A percentile compares a stretch with the other conserved stretches of the same genome.
phyloP scores from a whole-genome alignment of 768 basidiomycete species.

The Lentinula sp. region DNA sequence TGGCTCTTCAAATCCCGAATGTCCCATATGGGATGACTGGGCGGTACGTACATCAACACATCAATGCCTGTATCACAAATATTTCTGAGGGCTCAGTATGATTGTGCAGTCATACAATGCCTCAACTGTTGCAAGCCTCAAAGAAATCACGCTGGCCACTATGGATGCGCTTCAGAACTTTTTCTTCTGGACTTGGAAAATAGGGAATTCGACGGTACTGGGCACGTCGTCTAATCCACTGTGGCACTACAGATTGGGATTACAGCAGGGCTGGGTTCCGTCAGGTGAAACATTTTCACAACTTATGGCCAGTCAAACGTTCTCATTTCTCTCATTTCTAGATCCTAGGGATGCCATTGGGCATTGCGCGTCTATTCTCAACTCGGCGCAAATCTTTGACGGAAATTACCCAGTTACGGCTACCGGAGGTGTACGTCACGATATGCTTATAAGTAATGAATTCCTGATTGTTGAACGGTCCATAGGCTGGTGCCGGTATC shows the following conservation, averaged over 20 bases:
- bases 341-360: slow-evolving; percentile 43
- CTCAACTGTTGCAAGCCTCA: slow-evolving; percentile 50
- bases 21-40: slow-evolving; percentile 38
- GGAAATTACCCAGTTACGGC: slow-evolving; percentile 57
- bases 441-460: neutral
- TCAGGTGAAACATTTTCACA: slow-evolving; percentile 37
- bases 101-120: slow-evolving; percentile 44
- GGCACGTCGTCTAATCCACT: slow-evolving; percentile 67
- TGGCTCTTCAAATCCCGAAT: slow-evolving; percentile 26
- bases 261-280: slow-evolving; percentile 84
- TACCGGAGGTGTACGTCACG: slow-evolving; percentile 51
- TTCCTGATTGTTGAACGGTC: neutral
- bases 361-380: slow-evolving; percentile 32
- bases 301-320: neutral
- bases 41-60: slow-evolving; percentile 21
- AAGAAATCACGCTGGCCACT: slow-evolving; percentile 64
- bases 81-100: slow-evolving; percentile 4
- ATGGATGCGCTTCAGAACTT: slow-evolving; percentile 92
- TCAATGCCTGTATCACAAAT: neutral
- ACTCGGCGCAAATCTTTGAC: slow-evolving; percentile 38
- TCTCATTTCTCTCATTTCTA: slow-evolving; percentile 11
- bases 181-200: slow-evolving; percentile 98
- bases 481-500: slow-evolving; percentile 49
- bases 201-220: slow-evolving; percentile 70
- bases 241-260: slow-evolving; percentile 88